phyloP scores from a whole-genome alignment of 495 filamentous ascomycete genomes.

The Penicillium canariense region DNA sequence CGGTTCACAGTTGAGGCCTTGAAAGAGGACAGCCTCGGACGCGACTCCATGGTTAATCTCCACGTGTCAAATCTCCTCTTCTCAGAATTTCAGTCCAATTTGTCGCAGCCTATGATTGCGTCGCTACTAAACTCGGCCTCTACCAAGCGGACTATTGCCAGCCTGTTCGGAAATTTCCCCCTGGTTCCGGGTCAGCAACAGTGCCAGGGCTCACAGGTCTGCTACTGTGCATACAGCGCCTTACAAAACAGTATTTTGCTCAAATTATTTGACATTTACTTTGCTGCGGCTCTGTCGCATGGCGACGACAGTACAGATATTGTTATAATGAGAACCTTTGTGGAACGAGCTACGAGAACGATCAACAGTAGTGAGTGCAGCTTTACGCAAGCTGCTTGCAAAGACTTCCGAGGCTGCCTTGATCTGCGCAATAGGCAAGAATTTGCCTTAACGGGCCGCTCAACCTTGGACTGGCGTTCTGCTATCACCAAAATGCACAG shows the following conservation, averaged over 20 bases:
- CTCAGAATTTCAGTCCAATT: conserved; percentile 18
- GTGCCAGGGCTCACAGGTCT: conserved; percentile 24
- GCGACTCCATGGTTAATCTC: conserved; percentile 15
- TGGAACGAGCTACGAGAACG: conserved; percentile 14
- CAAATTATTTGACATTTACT: conserved; percentile 30
- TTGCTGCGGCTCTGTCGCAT: conserved; percentile 17
- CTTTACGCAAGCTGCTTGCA: conserved; percentile 16
- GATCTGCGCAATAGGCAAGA: conserved; percentile 11
- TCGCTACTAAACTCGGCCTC: conserved; percentile 9
- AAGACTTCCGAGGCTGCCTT: conserved; percentile 10
- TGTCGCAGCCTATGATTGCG: conserved; percentile 7
- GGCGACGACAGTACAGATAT: conserved; percentile 8
- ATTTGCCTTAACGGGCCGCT: not conserved
- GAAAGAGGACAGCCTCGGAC: conserved; percentile 1
- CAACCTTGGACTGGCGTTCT: conserved; percentile 46
- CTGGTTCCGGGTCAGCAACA: conserved; percentile 8
- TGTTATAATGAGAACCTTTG: conserved; percentile 15
- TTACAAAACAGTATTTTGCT: conserved; percentile 33
- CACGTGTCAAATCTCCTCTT: conserved; percentile 28
- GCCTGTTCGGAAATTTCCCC: conserved; percentile 26
- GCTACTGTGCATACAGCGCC: conserved; percentile 18
- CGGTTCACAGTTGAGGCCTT: conserved; percentile 26
- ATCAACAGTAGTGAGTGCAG: conserved; percentile 14
- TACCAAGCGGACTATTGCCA: conserved; percentile 19
- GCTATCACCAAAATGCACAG: conserved; percentile 36